These are phyloP conservation scores for Lepiota subincarnata DNA, from an alignment of 768 basidiomycete genomes.

Conservation along the genomic window DNA sequence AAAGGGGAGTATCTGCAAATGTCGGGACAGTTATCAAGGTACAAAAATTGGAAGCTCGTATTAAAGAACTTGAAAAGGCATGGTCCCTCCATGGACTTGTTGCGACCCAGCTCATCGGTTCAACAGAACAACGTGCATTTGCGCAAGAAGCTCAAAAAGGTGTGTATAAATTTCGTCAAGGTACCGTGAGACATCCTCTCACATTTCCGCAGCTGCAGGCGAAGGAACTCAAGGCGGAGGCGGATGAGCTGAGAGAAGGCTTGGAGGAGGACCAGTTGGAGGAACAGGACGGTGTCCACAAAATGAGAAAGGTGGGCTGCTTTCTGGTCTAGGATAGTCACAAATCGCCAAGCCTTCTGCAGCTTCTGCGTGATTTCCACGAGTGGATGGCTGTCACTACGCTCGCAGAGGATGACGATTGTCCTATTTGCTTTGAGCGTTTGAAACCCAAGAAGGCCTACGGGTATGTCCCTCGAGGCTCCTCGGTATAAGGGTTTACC, in stretches of 20 bases:
- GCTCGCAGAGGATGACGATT: conserved; percentile 34
- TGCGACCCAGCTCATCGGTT: neutral
- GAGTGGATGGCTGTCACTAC: conserved; percentile 33
- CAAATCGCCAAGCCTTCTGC: neutral
- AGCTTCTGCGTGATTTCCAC: conserved; percentile 38
- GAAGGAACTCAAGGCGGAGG: conserved; percentile 33
- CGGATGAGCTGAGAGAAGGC: conserved; percentile 29
- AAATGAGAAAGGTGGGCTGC: conserved; percentile 37
- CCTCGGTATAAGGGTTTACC: neutral
- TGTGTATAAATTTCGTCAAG: neutral
- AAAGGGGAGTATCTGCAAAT: conserved; percentile 6
- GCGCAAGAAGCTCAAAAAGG: conserved; percentile 22
- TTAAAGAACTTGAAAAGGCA: conserved; percentile 18
- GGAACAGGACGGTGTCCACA: conserved; percentile 24
- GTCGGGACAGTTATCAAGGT: conserved; percentile 4
- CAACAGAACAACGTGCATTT: conserved; percentile 19
- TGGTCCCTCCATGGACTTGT: neutral
- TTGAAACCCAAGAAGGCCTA: conserved; percentile 29
- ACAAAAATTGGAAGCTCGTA: neutral
- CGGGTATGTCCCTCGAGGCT: conserved; percentile 23
- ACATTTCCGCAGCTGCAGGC: conserved; percentile 14
- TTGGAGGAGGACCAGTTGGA: conserved; percentile 23
- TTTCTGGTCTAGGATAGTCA: neutral
- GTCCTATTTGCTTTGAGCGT: conserved; percentile 33
- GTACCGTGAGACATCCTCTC: neutral